These are phyloP conservation scores for Hemisphaericaspora subhashii DNA, from an alignment of 1,139 yeast genomes.

Conservation along the genomic window DNA sequence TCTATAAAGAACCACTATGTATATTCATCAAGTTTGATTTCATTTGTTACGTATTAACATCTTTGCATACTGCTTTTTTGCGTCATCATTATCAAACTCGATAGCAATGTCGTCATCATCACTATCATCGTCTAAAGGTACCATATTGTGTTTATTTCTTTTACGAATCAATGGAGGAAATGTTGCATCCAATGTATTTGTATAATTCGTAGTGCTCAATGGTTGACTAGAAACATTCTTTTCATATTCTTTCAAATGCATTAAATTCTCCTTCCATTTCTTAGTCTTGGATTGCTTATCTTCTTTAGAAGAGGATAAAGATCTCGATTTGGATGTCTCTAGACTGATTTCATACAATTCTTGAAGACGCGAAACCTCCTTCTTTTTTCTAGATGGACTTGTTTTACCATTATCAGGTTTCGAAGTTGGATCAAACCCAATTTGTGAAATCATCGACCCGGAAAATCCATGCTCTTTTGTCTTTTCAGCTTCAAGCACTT, in stretches of 20 bases:
- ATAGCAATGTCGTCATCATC: conserved; percentile 21
- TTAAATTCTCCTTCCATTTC: conserved; percentile 25
- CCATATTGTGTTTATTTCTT: conserved; percentile 9
- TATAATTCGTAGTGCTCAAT: not conserved
- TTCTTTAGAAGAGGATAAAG: conserved; percentile 21
- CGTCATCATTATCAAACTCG: conserved; percentile 13
- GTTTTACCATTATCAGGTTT: conserved; percentile 6
- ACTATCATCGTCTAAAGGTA: conserved; percentile 2
- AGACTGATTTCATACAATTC: conserved; percentile 28
- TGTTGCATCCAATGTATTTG: not conserved
- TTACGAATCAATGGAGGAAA: not conserved
- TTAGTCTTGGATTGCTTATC: conserved; percentile 17
- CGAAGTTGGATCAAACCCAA: conserved; percentile 55
- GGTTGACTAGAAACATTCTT: conserved; percentile 9
- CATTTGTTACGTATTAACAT: conserved; percentile 4
- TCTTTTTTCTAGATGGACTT: conserved; percentile 17
- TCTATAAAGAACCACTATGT: not conserved
- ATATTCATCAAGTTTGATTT: not conserved
- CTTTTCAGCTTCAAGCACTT: not conserved
- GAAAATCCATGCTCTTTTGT: conserved; percentile 31
- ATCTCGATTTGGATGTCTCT: conserved; percentile 18
- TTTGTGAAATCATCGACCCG: conserved; percentile 34
- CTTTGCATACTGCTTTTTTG: conserved; percentile 5
- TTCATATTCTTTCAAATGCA: conserved; percentile 19
- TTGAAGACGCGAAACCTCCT: conserved; percentile 16